Conservation (phyloP, 441 rosid genomes). For the Rhodomyrtus psidioides region DNA sequence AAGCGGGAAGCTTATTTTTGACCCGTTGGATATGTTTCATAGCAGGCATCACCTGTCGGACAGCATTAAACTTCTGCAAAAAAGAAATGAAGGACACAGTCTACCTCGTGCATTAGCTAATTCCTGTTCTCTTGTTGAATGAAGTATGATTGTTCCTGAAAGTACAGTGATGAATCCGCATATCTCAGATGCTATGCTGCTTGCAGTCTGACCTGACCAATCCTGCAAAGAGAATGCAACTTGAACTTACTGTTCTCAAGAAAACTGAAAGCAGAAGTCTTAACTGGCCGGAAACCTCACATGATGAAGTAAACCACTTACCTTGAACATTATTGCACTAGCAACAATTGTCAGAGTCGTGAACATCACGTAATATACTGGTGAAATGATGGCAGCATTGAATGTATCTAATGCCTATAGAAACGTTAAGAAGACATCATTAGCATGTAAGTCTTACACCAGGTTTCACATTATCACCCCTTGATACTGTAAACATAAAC, state of each 20-base stretch:
- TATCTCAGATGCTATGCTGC: conserved; percentile 59
- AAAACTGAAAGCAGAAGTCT: not conserved
- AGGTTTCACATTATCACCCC: not conserved
- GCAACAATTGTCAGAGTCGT: conserved; percentile 64
- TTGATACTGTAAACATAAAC: not conserved
- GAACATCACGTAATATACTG: conserved; percentile 64
- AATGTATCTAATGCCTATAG: conserved; percentile 61
- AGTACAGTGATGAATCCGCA: conserved; percentile 72
- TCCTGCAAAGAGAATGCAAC: conserved; percentile 29
- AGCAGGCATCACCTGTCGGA: not conserved
- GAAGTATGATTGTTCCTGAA: conserved; percentile 65
- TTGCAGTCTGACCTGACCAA: conserved; percentile 60
- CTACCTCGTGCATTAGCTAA: conserved; percentile 43
- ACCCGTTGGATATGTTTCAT: not conserved
- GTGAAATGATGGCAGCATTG: conserved; percentile 61
- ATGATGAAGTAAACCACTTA: conserved; percentile 2
- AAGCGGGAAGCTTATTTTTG: not conserved
- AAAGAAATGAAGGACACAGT: not conserved
- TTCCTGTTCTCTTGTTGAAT: conserved; percentile 60
- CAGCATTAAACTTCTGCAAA: not conserved
- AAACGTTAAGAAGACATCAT: not conserved
- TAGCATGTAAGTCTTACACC: not conserved
- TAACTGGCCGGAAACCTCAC: not conserved
- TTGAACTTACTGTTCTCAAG: not conserved
- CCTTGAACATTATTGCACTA: conserved; percentile 75